phyloP scores from a whole-genome alignment of 345 rosid species.

The Lagerstroemia speciosa region DNA sequence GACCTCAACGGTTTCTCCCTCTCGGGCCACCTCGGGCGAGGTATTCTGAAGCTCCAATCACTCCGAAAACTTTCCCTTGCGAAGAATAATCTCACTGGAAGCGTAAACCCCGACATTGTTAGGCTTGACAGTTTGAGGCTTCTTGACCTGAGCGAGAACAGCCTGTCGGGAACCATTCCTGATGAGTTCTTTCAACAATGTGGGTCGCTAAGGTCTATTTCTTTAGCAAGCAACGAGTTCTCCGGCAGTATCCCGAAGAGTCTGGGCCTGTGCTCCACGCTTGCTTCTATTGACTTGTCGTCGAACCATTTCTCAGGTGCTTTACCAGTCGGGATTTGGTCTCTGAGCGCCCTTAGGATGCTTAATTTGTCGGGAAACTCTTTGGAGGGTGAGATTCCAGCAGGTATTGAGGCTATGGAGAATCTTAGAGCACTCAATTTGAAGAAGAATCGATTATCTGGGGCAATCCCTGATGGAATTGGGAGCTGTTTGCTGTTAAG shows the following conservation, averaged over 20 bases:
- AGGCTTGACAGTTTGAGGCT: slow-evolving; percentile 49
- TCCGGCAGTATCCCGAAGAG: slow-evolving; percentile 68
- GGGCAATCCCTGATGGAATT: slow-evolving; percentile 52
- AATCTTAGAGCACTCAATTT: slow-evolving; percentile 55
- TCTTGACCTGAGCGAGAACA: slow-evolving; percentile 69
- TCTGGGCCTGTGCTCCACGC: slow-evolving; percentile 58
- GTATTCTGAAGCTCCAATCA: slow-evolving; percentile 59
- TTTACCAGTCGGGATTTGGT: slow-evolving; percentile 63
- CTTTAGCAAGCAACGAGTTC: slow-evolving; percentile 62
- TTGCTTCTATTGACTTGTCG: slow-evolving; percentile 56
- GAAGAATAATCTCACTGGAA: slow-evolving; percentile 66
- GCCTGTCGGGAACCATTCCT: slow-evolving; percentile 53
- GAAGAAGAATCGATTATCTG: slow-evolving; percentile 49
- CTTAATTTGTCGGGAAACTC: slow-evolving; percentile 72
- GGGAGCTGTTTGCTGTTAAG: slow-evolving; percentile 68
- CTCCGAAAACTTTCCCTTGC: slow-evolving; percentile 68
- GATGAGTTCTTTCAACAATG: slow-evolving; percentile 74
- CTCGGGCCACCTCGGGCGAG: slow-evolving; percentile 85
- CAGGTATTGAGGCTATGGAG: slow-evolving; percentile 46
- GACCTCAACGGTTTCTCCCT: slow-evolving; percentile 68
- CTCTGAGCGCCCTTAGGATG: slow-evolving; percentile 56
- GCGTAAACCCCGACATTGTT: slow-evolving; percentile 48
- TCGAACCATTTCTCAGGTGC: slow-evolving; percentile 63
- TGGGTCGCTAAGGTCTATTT: slow-evolving; percentile 57
- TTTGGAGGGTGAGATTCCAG: slow-evolving; percentile 58